Evolutionary conservation across 768 basidiomycete genomes (phyloP).

Genomic region (Dictyophora rubrovolvata): DNA sequence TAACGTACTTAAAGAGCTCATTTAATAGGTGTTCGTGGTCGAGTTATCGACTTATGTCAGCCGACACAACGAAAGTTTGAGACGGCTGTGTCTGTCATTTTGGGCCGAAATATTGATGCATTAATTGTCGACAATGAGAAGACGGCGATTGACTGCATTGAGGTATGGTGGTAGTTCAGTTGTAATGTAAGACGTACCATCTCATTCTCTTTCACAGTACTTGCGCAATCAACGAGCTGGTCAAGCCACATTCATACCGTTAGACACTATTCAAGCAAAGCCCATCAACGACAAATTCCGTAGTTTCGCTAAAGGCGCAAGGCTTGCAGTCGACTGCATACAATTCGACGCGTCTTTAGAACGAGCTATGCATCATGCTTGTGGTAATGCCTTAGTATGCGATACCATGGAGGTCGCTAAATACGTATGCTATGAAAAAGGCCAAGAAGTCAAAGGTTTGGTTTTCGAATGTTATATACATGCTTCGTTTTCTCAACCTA

Average conservation of each 20-base stretch:
- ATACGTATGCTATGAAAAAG: conserved; percentile 87
- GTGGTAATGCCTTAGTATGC: conserved; percentile 90
- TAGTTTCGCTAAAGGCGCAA: conserved; percentile 78
- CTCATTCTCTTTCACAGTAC: conserved; percentile 42
- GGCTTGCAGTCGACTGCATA: conserved; percentile 68
- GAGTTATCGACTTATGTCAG: conserved; percentile 90
- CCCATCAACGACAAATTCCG: conserved; percentile 92
- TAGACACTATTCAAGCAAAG: conserved; percentile 95
- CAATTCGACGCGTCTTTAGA: conserved; percentile 74
- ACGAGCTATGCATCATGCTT: conserved; percentile 92
- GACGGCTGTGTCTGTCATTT: conserved; percentile 79
- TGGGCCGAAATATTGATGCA: conserved; percentile 91
- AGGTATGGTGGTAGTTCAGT: conserved; percentile 36
- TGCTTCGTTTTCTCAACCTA: neutral
- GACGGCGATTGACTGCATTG: conserved; percentile 95
- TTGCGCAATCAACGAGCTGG: conserved; percentile 92
- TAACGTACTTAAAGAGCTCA: neutral
- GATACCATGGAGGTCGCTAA: conserved; percentile 91
- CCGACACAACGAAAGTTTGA: conserved; percentile 90
- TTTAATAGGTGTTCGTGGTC: conserved; percentile 71
- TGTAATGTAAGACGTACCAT: neutral
- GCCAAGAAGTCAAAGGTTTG: conserved; percentile 92
- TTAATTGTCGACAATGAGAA: conserved; percentile 96
- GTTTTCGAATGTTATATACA: neutral
- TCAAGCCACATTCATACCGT: conserved; percentile 94